Conservation (phyloP, 768 basidiomycete species). For the Phanerochaete sordida region DNA sequence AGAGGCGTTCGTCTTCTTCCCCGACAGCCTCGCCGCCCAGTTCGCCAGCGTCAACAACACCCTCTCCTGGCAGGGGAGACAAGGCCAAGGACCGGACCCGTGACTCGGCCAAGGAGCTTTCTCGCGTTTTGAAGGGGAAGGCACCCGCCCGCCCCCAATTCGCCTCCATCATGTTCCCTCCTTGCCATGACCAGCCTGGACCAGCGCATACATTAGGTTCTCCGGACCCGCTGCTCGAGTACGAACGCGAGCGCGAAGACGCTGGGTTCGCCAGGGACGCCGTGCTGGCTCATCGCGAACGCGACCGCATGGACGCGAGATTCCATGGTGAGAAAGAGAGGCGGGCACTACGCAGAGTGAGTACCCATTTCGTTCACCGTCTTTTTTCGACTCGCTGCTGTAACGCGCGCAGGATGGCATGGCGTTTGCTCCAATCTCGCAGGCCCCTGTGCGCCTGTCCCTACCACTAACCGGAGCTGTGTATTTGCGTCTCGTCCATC, state of each 20-base stretch:
- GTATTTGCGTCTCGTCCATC: background rate
- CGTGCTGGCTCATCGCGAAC: slow-evolving; percentile 19
- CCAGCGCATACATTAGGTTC: background rate
- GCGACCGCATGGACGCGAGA: slow-evolving; percentile 18
- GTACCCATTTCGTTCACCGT: background rate
- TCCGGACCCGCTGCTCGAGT: background rate
- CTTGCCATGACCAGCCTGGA: background rate
- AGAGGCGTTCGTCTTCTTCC: slow-evolving; percentile 3
- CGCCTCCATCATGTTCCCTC: slow-evolving; percentile 11
- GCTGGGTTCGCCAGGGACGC: slow-evolving; percentile 12
- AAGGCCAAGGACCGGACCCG: background rate
- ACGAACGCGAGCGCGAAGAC: slow-evolving; percentile 7
- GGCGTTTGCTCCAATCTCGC: background rate
- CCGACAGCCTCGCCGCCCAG: background rate
- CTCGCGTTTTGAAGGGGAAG: slow-evolving; percentile 2
- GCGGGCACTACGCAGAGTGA: slow-evolving; percentile 2
- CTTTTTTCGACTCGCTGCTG: background rate
- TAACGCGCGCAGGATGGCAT: background rate
- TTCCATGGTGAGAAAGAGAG: background rate
- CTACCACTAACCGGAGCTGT: background rate
- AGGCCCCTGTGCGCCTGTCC: background rate
- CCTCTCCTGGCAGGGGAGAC: background rate
- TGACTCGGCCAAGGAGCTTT: background rate
- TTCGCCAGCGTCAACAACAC: background rate
- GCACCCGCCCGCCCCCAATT: background rate